A percentile compares a stretch with the other conserved stretches of the same genome.
Conservation (phyloP, 192 early-diverging fungal genomes). For the Gryganskiella cystojenkinii region DNA sequence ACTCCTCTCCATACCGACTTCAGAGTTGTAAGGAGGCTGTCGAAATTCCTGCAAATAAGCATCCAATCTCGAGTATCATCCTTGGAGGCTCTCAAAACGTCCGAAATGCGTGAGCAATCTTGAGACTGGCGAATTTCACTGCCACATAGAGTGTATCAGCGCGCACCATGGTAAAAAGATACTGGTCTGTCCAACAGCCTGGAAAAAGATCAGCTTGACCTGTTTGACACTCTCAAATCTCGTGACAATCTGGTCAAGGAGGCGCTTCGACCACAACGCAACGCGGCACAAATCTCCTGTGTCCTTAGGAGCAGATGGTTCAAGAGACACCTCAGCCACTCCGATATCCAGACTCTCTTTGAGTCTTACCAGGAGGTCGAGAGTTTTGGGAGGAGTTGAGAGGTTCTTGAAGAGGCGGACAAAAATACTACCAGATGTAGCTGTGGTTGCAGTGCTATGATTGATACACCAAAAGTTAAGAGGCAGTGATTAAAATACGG, state of each 20-base stretch:
- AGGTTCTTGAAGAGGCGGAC: slow-evolving; percentile 8
- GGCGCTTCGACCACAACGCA: slow-evolving; percentile 16
- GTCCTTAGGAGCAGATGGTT: slow-evolving; percentile 1
- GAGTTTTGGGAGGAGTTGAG: too few species aligned
- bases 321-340: slow-evolving; percentile 9
- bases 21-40: slow-evolving; percentile 9
- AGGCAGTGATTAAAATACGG: not conserved
- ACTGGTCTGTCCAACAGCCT: slow-evolving; percentile 9
- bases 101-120: slow-evolving; percentile 20
- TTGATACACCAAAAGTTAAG: not conserved
- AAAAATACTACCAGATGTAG: slow-evolving; percentile 19
- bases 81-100: slow-evolving; percentile 10
- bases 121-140: slow-evolving; percentile 15
- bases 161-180: slow-evolving; percentile 12
- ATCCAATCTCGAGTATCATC: slow-evolving; percentile 14
- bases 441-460: slow-evolving; percentile 16
- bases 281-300: slow-evolving; percentile 12
- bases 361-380: slow-evolving; percentile 10
- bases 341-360: slow-evolving; percentile 1
- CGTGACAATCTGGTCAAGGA: slow-evolving; percentile 14
- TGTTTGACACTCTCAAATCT: slow-evolving; percentile 12
- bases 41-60: slow-evolving; percentile 11
- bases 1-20: too few species aligned
- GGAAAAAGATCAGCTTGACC: slow-evolving; percentile 7
- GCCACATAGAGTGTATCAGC: slow-evolving; percentile 13